Evolutionary conservation across 2,329 filamentous ascomycete genomes (phyloP).

Genomic region (Nakataea oryzae): DNA sequence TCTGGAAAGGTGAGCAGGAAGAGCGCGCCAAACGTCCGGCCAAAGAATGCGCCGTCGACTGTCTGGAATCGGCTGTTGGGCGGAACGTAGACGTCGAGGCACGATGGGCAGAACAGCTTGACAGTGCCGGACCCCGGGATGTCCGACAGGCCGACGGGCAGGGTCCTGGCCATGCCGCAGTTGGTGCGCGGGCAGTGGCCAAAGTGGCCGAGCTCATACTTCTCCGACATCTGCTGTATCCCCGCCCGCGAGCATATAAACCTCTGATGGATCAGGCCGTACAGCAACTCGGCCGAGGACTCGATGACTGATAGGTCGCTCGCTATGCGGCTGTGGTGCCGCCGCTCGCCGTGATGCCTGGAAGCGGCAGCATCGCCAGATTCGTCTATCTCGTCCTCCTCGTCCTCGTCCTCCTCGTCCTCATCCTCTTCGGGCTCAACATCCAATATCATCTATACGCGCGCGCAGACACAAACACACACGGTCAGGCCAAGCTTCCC

Average conservation of each 20-base stretch:
- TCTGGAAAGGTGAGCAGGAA: slow-evolving; percentile 99
- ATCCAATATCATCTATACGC: slow-evolving; percentile 81
- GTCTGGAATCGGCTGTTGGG: slow-evolving; percentile 96
- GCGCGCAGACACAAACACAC: too few species aligned
- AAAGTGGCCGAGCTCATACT: slow-evolving; percentile 95
- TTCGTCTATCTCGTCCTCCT: slow-evolving; percentile 63
- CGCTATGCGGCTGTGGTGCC: slow-evolving; percentile 74
- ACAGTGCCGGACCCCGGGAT: slow-evolving; percentile 95
- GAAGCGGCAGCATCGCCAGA: slow-evolving; percentile 44
- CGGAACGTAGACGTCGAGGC: slow-evolving; percentile 92
- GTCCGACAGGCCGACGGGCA: slow-evolving; percentile 89
- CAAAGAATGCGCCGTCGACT: slow-evolving; percentile 96
- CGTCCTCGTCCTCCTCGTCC: slow-evolving; percentile 75
- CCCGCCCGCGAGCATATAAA: slow-evolving; percentile 95
- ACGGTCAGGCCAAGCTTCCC: neutral
- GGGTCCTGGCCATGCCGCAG: slow-evolving; percentile 80
- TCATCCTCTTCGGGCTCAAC: slow-evolving; percentile 93
- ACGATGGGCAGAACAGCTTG: slow-evolving; percentile 95
- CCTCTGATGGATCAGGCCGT: slow-evolving; percentile 94
- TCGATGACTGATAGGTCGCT: slow-evolving; percentile 94
- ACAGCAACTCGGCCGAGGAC: slow-evolving; percentile 94
- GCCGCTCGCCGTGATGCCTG: slow-evolving; percentile 50
- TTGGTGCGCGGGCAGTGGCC: slow-evolving; percentile 90
- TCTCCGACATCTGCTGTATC: slow-evolving; percentile 98
- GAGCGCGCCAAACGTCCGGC: slow-evolving; percentile 89